Conservation (phyloP, 2,329 filamentous ascomycete species). For the Alternaria gaisen region DNA sequence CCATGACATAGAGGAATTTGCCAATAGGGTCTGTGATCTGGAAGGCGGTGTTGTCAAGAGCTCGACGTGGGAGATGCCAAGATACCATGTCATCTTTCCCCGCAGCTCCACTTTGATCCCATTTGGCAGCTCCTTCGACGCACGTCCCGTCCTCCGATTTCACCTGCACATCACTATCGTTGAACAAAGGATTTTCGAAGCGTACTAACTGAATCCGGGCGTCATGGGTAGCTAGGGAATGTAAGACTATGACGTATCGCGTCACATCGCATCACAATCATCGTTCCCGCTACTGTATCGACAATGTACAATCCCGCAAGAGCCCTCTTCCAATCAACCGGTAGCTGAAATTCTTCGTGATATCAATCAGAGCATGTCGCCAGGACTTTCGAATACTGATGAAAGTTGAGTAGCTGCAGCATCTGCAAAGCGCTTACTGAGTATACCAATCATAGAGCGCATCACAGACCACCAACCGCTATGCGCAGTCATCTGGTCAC, state of each 20-base stretch:
- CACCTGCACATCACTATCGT: not conserved
- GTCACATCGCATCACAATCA: not conserved
- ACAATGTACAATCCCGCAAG: not conserved
- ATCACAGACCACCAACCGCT: conserved; percentile 5
- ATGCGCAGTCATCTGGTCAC: conserved; percentile 12
- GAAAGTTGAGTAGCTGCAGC: not conserved
- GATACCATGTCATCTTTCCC: conserved; percentile 23
- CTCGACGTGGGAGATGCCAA: conserved; percentile 13
- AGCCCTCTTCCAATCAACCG: not conserved
- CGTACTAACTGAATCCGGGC: not conserved
- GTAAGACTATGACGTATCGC: not conserved
- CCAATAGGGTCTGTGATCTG: conserved; percentile 10
- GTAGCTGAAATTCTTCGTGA: not conserved
- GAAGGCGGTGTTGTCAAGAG: conserved; percentile 14
- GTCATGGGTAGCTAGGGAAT: not conserved
- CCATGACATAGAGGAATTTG: conserved; percentile 9
- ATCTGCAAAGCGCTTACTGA: conserved; percentile 3
- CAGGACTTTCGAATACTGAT: not conserved
- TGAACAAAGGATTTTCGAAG: not conserved
- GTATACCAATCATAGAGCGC: not conserved
- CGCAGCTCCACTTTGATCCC: conserved; percentile 17
- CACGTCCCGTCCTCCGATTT: conserved; percentile 13
- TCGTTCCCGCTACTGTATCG: not conserved
- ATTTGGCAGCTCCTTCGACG: not conserved
- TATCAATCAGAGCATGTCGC: not conserved